Evolutionary conservation across 805 yeast genomes (phyloP), one percentile per base, ranked within the genome.

Genomic region (Pichia eremophila): DNA sequence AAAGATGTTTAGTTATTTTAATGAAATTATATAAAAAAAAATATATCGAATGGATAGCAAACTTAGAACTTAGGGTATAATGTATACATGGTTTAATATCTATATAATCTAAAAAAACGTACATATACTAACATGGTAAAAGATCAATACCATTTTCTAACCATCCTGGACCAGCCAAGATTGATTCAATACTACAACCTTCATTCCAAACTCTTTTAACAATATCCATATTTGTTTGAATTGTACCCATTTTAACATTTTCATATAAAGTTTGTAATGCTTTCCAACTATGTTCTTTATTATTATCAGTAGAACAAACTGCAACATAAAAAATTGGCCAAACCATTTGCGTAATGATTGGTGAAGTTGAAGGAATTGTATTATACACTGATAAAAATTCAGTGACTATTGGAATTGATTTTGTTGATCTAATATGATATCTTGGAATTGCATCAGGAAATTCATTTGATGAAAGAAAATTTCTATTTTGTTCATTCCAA

Each of bases 301-400:
- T 74, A 14, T 53, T 59, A 0, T 46, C 55, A 0, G 68, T 61
- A 12, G 56, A 54, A 48, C 70, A 71, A 44, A 79, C 65, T 5
- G 73, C 76, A 38, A 78, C 63, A 15, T 73, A 73, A 55, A 73
- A 75, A 2, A 77, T 65, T 0, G 83, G 83, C 82, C 82, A 78
- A 5, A 78, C 81, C 82, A 78, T 78, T 54, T 78, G 83, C 5
- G 81, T 76, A 6, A 74, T 72, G 18, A 71, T 60, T 1, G 81
- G 78, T 2, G 77, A 69, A 6, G 58, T 56, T 2, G 72, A 59
- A 17, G 73, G 70, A 70, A 78, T 63, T 0, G 75, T 61, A 1
- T 67, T 64, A 53, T 77, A 76, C 10, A 70, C 69, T 12, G 66
- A 62, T 5, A 77, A 69, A 54, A 78, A 78, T 54, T 78, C 83